Conservation (phyloP, 2,329 filamentous ascomycete species). For the Neoscytalidium dimidiatum region DNA sequence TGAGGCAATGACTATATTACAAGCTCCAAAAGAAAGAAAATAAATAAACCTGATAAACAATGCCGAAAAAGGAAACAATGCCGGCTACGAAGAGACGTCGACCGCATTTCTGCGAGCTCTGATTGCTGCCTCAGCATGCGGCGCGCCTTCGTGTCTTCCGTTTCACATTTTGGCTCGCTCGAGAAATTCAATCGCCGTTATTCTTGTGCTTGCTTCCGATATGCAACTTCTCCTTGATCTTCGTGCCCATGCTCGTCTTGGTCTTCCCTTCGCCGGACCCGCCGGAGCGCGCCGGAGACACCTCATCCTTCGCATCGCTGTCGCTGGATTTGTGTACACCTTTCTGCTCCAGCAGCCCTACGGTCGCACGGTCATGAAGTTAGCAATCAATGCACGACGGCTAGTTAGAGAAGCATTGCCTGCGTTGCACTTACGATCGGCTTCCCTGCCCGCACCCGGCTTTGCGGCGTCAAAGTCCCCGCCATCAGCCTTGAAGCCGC, state of each 20-base stretch:
- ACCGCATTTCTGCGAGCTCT: neutral
- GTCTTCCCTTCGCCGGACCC: conserved; percentile 28
- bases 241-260: conserved; percentile 60
- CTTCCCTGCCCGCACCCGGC: conserved; percentile 66
- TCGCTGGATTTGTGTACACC: conserved; percentile 43
- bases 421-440: conserved; percentile 62
- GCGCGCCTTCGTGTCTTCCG: neutral
- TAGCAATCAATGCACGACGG: neutral
- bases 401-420: no score
- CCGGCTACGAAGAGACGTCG: no score
- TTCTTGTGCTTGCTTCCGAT: conserved; percentile 30
- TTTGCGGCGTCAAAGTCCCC: conserved; percentile 64
- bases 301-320: conserved; percentile 24
- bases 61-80: no score
- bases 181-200: neutral
- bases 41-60: no score
- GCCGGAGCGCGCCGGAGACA: conserved; percentile 23
- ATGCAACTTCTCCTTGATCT: conserved; percentile 71
- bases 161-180: neutral
- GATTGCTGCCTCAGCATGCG: neutral
- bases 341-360: conserved; percentile 58
- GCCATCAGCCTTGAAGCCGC: conserved; percentile 63
- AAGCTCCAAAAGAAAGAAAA: neutral
- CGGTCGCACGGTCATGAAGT: conserved; percentile 13
- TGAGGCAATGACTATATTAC: neutral